Base-by-base conservation (phyloP, 1,139 yeast species). In the Kodamaea sp. region DNA sequence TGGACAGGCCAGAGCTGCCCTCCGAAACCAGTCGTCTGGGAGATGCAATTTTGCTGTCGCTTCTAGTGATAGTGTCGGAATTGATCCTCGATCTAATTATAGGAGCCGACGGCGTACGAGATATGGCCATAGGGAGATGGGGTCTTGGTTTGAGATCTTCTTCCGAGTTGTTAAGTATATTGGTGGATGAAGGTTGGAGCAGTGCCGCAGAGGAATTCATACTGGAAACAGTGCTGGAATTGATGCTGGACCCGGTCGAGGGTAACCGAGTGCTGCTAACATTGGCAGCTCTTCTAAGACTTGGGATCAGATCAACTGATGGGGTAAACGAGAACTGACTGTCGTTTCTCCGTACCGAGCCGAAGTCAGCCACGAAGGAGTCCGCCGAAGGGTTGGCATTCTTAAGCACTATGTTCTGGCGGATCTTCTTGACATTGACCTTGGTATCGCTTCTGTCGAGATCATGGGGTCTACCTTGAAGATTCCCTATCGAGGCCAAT, bases 341-440 rank as follows among this genome's bases (percentile, higher is more conserved):
- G 14, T 30, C 34, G 20, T 22, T 29, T 15, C 23, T 26, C 12
- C 23, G 29, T 20, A 39, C 34, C 10, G 46, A 39, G 14, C 53
- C 52, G 19, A 53, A 37, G 26, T 59, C 62, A 4, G 64, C 68
- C 28, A 51, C 52, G 20, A 64, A 48, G 4, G 67, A 59, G 30
- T 57, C 63, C n/a, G 57, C 46, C 1, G 66, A 59, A 16, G 44
- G 46, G 28, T 54, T 59, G 18, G 51, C 43, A 25, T 47, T 56
- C 23, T 56, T 52, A 33, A 54, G 50, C 1, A 54, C 55, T 6
- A 56, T 42, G 28, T 52, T 58, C 35, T 50, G 53, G 3, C 61
- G 61, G 5, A 53, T 59, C 23, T 51, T 55, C 34, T 50, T 53
- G 29, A 59, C 46, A 14, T 53, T 53, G 13, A 38, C 23, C 22